Evolutionary conservation across 2,329 filamentous ascomycete genomes (phyloP).

Genomic region (Claviceps humidiphila): DNA sequence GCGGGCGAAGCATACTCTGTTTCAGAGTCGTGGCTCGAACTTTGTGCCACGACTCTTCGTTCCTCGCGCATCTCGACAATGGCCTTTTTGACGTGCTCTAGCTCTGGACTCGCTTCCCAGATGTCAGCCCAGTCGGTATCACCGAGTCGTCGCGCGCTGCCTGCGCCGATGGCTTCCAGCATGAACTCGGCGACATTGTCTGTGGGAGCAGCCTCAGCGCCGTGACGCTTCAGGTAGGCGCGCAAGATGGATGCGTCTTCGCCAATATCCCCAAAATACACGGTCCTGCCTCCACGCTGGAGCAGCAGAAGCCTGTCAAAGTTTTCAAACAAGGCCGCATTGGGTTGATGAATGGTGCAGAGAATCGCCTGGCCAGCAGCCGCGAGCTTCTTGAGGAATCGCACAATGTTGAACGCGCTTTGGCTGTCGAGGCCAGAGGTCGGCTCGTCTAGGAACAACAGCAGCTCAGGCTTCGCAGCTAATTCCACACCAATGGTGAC

Average conservation of each 20-base stretch:
- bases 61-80: conserved; percentile 54
- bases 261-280: conserved; percentile 80
- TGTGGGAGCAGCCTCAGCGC: conserved; percentile 42
- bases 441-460: conserved; percentile 69
- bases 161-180: conserved; percentile 73
- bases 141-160: conserved; percentile 57
- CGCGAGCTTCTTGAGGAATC: conserved; percentile 64
- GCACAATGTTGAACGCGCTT: conserved; percentile 63
- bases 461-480: conserved; percentile 64
- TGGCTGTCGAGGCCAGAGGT: conserved; percentile 54
- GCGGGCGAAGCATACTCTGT: conserved; percentile 75
- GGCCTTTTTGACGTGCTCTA: conserved; percentile 50
- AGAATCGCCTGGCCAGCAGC: conserved; percentile 76
- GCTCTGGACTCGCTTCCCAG: conserved; percentile 61
- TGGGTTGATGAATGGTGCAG: conserved; percentile 86
- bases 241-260: conserved; percentile 60
- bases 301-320: conserved; percentile 74
- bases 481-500: conserved; percentile 89
- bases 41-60: conserved; percentile 28
- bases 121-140: conserved; percentile 68
- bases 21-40: conserved; percentile 40
- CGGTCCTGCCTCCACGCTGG: conserved; percentile 63
- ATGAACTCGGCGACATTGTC: conserved; percentile 64
- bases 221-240: conserved; percentile 45
- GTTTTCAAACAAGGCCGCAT: conserved; percentile 73